phyloP scores from a whole-genome alignment of 352 stramenopile genomes.

The Globisporangium radiosum region DNA sequence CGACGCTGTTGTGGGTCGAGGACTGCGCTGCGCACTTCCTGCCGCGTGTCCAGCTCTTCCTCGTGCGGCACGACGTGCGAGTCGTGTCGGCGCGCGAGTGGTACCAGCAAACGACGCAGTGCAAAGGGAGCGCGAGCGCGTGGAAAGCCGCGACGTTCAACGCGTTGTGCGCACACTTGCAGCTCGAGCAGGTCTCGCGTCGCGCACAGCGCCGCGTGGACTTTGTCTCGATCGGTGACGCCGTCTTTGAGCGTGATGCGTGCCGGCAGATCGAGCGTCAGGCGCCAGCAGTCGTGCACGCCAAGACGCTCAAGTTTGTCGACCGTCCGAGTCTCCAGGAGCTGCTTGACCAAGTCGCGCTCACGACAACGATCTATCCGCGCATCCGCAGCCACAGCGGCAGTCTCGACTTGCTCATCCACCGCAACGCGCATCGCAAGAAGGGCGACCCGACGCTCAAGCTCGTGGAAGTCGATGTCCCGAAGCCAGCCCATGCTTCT shows the following conservation, averaged over 20 bases:
- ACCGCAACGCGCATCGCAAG: slow-evolving; percentile 13
- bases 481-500: too few relatives aligned
- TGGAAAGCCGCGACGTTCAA: slow-evolving; percentile 55
- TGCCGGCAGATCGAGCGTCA: slow-evolving; percentile 34
- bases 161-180: slow-evolving; percentile 39
- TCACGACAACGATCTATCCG: slow-evolving; percentile 28
- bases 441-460: slow-evolving; percentile 17
- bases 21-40: slow-evolving; percentile 37
- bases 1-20: slow-evolving; percentile 45
- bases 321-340: slow-evolving; percentile 36
- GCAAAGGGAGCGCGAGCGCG: slow-evolving; percentile 26
- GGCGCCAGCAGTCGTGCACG: slow-evolving; percentile 23
- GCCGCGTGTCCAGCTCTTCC: slow-evolving; percentile 31
- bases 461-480: slow-evolving; percentile 26
- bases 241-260: slow-evolving; percentile 45
- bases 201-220: slow-evolving; percentile 21
- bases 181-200: slow-evolving; percentile 31
- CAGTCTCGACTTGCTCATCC: slow-evolving; percentile 40
- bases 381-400: slow-evolving; percentile 32
- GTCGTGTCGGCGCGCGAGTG: slow-evolving; percentile 55
- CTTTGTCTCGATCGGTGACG: slow-evolving; percentile 54
- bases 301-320: slow-evolving; percentile 54
- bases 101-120: slow-evolving; percentile 34
- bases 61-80: slow-evolving; percentile 31
- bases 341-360: slow-evolving; percentile 35